Percentiles rank a stretch among this genome's conserved stretches.
Evolutionary conservation across 352 stramenopile species (phyloP).

Genomic region (Poterioochromonas sp.): DNA sequence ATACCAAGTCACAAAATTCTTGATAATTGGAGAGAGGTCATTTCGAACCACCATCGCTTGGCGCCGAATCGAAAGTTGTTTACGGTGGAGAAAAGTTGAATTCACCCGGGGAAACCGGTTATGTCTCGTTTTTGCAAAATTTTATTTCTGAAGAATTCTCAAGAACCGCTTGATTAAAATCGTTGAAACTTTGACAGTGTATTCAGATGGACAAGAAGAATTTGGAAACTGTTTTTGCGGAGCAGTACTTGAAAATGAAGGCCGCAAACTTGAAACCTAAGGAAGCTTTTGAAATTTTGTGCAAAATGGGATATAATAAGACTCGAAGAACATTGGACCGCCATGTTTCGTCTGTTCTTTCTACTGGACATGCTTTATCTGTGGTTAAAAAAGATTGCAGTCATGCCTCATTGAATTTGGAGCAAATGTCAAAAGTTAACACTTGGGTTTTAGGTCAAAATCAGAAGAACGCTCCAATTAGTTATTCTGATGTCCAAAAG

Average conservation of each 20-base stretch:
- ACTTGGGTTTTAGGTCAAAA: not conserved
- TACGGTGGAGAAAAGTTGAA: too few species aligned
- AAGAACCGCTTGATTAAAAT: not conserved
- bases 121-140: too few species aligned
- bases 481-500: slow-evolving; percentile 1
- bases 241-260: not conserved
- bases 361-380: too few species aligned
- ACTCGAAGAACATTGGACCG: not conserved
- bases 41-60: too few species aligned
- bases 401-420: not conserved
- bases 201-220: not conserved
- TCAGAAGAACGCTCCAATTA: not conserved
- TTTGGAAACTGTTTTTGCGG: not conserved
- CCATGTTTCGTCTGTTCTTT: not conserved
- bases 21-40: too few species aligned
- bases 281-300: not conserved
- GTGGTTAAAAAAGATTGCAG: not conserved
- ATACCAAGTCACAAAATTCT: too few species aligned
- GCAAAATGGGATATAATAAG: not conserved
- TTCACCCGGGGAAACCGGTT: too few species aligned
- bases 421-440: not conserved
- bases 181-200: too few species aligned
- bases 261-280: not conserved
- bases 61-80: too few species aligned
- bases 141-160: not conserved